Percentiles rank a stretch among this genome's conserved stretches.
Evolutionary conservation across 2,329 filamentous ascomycete genomes (phyloP).

Genomic region (Coniochaeta sp.): DNA sequence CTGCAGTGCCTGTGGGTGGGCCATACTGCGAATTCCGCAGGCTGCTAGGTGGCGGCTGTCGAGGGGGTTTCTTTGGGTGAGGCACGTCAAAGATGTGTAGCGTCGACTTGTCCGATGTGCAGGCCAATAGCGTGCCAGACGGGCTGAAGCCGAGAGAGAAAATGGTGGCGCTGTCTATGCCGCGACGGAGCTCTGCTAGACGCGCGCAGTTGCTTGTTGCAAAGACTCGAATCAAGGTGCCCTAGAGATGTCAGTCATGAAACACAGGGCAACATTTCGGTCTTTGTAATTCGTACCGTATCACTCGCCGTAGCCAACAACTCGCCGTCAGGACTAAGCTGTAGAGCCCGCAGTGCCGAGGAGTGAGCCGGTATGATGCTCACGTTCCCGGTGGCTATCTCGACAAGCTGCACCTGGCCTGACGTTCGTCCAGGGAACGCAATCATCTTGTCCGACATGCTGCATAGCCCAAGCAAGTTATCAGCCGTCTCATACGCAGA

Average conservation of each 20-base stretch:
- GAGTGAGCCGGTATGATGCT: conserved; percentile 91
- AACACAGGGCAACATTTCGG: background rate
- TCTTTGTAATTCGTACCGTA: conserved; percentile 39
- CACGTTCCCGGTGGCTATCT: conserved; percentile 70
- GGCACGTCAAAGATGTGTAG: conserved; percentile 89
- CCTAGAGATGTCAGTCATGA: conserved; percentile 32
- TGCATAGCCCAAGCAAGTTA: conserved; percentile 75
- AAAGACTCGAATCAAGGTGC: conserved; percentile 83
- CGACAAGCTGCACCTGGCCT: conserved; percentile 84
- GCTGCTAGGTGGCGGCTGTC: conserved; percentile 8
- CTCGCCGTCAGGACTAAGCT: conserved; percentile 71
- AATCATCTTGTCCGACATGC: conserved; percentile 63
- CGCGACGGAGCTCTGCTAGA: conserved; percentile 76
- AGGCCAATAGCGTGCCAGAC: conserved; percentile 70
- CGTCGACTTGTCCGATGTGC: conserved; percentile 94
- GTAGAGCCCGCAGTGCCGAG: conserved; percentile 68
- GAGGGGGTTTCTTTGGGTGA: conserved; percentile 34
- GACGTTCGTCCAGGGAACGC: conserved; percentile 81
- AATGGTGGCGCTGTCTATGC: conserved; percentile 80
- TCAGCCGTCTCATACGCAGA: conserved; percentile 78
- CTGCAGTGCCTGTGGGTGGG: background rate
- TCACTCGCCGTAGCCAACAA: conserved; percentile 86
- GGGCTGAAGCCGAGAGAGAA: conserved; percentile 87
- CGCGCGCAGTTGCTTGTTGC: conserved; percentile 72
- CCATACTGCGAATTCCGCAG: conserved; percentile 7